These are phyloP conservation scores for Myxozyma nipponensis DNA, from an alignment of 805 yeast genomes.

Conservation along the genomic window DNA sequence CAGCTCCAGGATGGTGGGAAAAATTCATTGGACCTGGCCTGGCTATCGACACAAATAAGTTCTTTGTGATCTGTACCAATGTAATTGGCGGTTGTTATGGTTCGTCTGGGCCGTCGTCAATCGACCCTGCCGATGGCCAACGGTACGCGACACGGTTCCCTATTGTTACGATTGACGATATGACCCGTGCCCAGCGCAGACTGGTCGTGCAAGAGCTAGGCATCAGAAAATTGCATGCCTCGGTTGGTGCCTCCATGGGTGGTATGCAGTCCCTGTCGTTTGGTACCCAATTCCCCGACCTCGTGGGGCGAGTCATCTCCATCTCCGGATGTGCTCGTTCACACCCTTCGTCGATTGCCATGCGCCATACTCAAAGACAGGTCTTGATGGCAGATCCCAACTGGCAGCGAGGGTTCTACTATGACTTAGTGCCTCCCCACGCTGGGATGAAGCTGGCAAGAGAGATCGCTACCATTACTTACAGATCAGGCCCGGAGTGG, in stretches of 20 bases:
- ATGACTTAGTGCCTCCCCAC: constrained; percentile 79
- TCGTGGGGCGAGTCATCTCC: constrained; percentile 68
- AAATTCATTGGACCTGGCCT: constrained; percentile 79
- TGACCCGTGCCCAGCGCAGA: constrained; percentile 83
- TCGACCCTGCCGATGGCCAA: constrained; percentile 62
- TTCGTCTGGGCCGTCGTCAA: constrained; percentile 85
- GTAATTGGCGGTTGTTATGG: constrained; percentile 95
- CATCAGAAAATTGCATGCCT: constrained; percentile 63
- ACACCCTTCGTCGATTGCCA: constrained; percentile 90
- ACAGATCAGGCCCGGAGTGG: constrained; percentile 97
- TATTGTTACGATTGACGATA: constrained; percentile 76
- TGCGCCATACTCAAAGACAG: constrained; percentile 89
- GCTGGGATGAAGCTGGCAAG: constrained; percentile 92
- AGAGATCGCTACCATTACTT: constrained; percentile 90
- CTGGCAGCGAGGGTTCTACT: constrained; percentile 89
- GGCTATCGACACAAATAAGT: constrained; percentile 75
- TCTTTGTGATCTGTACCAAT: constrained; percentile 82
- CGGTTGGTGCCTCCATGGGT: constrained; percentile 94
- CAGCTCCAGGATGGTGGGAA: constrained; percentile 93
- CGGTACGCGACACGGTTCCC: constrained; percentile 87
- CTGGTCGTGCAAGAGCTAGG: constrained; percentile 61
- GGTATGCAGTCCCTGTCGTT: constrained; percentile 95
- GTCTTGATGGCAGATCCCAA: constrained; percentile 91
- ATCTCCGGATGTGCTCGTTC: constrained; percentile 91
- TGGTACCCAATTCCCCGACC: constrained; percentile 76